Evolutionary conservation across 164 flowering plant species (phyloP), one percentile per base, ranked within the genome.

Genomic region (Piper longum): DNA sequence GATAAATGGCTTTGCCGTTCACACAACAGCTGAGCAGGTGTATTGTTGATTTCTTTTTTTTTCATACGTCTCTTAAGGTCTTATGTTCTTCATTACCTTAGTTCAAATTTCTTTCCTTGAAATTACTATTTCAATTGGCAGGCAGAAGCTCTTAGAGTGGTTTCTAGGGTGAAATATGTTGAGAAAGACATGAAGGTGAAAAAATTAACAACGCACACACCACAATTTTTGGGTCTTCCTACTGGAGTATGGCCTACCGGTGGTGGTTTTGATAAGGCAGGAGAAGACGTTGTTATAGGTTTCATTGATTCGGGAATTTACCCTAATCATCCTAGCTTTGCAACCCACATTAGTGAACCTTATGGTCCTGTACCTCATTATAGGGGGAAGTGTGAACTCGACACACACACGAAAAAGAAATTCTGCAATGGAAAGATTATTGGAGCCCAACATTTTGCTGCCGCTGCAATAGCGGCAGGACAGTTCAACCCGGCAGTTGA

Each of bases 201-300:
- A 72, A 88, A 77, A 71, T 82, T 90, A 61, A 95, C 99, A 51
- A 91, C 95, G 43, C 99, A 95, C 69, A 95, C 99, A 18, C 99
- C 99, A 48, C 83, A 95, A 60, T 95, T 95, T 77, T 74, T 95
- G 77, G 99, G 99, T 59, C 97, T 95, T 60, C 99, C 99, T 61
- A 88, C 95, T 63, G 99, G 89, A 64, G 99, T 90, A 55, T 95
- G 99, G 99, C 97, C 99, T 7, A 90, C 92, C 43, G 97, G 96
- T 56, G 99, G 99, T 67, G 99, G 99, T 60, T 81, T 72, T 76
- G 95, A 85, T 64, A 77, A 81, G 72, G 99, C 99, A n/a, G 99
- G 99, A 66, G 99, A 95, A 68, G 85, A 85, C 66, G 81, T 95
- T 69, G 93, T 95, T 41, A 95, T 95, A 40, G 99, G 96, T 41